Conservation (phyloP, 2,329 filamentous ascomycete species). For the Lachnellula willkommii region DNA sequence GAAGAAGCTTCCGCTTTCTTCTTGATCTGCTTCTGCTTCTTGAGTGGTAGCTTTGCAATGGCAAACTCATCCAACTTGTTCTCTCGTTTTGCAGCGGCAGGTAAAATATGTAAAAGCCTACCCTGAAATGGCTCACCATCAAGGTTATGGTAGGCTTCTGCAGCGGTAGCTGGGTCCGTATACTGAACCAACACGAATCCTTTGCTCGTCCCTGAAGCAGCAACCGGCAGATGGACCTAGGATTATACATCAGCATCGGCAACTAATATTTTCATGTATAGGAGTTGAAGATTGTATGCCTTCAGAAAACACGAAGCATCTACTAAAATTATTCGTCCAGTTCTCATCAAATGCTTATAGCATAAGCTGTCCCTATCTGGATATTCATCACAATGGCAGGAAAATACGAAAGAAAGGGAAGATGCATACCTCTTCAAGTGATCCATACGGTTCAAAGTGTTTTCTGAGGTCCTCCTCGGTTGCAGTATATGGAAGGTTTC, state of each 20-base stretch:
- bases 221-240: slow-evolving; percentile 81
- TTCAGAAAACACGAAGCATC: slow-evolving; percentile 87
- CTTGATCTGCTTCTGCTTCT: slow-evolving; percentile 88
- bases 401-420: slow-evolving; percentile 20
- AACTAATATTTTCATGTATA: slow-evolving; percentile 8
- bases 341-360: slow-evolving; percentile 81
- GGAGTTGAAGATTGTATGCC: slow-evolving; percentile 26
- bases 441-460: slow-evolving; percentile 67
- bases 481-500: slow-evolving; percentile 79
- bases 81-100: slow-evolving; percentile 75
- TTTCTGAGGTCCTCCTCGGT: slow-evolving; percentile 71
- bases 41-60: slow-evolving; percentile 84
- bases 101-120: slow-evolving; percentile 83
- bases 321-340: slow-evolving; percentile 99
- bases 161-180: slow-evolving; percentile 63
- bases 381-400: slow-evolving; percentile 76
- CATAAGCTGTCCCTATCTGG: slow-evolving; percentile 99
- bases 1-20: slow-evolving; percentile 75
- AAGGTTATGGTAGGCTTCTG: slow-evolving; percentile 70
- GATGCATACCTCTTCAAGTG: slow-evolving; percentile 77
- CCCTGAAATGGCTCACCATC: slow-evolving; percentile 90
- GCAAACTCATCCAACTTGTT: slow-evolving; percentile 80
- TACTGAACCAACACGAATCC: slow-evolving; percentile 88
- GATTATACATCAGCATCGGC: slow-evolving; percentile 37
- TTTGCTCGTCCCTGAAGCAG: slow-evolving; percentile 69